A percentile compares a stretch with the other conserved stretches of the same genome.
Evolutionary conservation across 805 yeast species (phyloP).

Genomic region (Candida suzukii): DNA sequence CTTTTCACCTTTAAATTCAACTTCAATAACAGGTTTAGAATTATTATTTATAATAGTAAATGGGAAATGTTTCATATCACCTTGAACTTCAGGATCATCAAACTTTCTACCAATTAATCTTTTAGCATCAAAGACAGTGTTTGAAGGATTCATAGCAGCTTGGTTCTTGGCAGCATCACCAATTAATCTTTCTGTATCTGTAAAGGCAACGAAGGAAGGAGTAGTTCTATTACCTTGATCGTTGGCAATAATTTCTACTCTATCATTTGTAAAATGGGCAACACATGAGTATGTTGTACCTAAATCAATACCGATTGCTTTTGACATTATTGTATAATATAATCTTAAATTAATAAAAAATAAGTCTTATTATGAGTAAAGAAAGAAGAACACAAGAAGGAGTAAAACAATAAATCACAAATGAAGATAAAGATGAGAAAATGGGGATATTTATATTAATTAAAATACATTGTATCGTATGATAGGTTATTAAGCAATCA

Average conservation of each 20-base stretch:
- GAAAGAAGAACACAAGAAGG: too few species aligned
- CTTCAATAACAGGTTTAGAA: slow-evolving; percentile 86
- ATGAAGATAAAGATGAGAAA: too few species aligned
- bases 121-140: slow-evolving; percentile 89
- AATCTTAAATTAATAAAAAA: too few species aligned
- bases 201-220: slow-evolving; percentile 93
- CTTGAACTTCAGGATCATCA: slow-evolving; percentile 77
- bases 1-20: slow-evolving; percentile 90
- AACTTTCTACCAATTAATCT: slow-evolving; percentile 89
- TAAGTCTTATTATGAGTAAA: too few species aligned
- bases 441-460: too few species aligned
- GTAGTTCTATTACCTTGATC: slow-evolving; percentile 99
- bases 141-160: slow-evolving; percentile 87
- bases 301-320: slow-evolving; percentile 69
- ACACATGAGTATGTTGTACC: slow-evolving; percentile 95
- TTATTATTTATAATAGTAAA: slow-evolving; percentile 75
- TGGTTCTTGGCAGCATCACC: slow-evolving; percentile 98
- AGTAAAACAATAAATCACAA: too few species aligned
- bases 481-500: too few species aligned
- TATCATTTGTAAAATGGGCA: slow-evolving; percentile 86
- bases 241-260: slow-evolving; percentile 93
- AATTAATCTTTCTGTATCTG: slow-evolving; percentile 85
- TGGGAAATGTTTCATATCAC: slow-evolving; percentile 87
- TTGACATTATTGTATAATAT: slow-evolving; percentile 33
- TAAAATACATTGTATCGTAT: too few species aligned